Evolutionary conservation across 2,329 filamentous ascomycete species (phyloP), one percentile per base, ranked within the genome.

Genomic region (Cladophialophora chaetospira): DNA sequence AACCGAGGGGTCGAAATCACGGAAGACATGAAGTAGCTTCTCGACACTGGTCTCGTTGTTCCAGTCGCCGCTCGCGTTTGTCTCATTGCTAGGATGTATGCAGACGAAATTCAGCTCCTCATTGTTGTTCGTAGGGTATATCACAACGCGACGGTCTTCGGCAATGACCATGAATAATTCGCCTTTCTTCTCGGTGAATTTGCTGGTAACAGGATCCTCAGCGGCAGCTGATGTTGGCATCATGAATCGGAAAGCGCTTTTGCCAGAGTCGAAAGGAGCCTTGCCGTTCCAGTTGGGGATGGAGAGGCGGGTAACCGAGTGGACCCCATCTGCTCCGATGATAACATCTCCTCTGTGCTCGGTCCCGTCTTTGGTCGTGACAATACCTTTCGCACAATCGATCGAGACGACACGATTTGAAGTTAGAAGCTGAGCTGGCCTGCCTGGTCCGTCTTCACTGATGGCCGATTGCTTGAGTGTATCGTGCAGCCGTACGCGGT

Each of bases 301-400:
- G 59, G 66, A 55, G 50, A 68, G 63, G 64, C 65, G 60, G 1
- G 67, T 62, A 4, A 66, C 54, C 0, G 70, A 72, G 47, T 77
- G 71, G 3, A 83, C 79, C 0, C 82, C 82, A 59, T 84, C 82
- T 0, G 81, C 82, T 2, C 80, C 82, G 3, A 84, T 60, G 2
- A 84, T 62, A 0, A 84, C 56, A 59, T 85, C 81, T 3, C 76
- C 78, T 1, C 71, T 61, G 6, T 79, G 63, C 1, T 63, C 65
- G 0, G 73, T 68, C 0, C 80, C 81, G 40, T 76, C 71, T 3
- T 75, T 75, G 1, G 83, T 72, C 1, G 69, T 75, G 0, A 84
- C 62, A 58, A 59, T 71, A 62, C 55, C 69, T 58, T 53, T 62
- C 21, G 52, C 63, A 47, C 36, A 55, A 51, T 45, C 52, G 28